These are phyloP conservation scores for Coriolopsis trogii DNA, from an alignment of 1,284 basidiomycete species.

Conservation along the genomic window DNA sequence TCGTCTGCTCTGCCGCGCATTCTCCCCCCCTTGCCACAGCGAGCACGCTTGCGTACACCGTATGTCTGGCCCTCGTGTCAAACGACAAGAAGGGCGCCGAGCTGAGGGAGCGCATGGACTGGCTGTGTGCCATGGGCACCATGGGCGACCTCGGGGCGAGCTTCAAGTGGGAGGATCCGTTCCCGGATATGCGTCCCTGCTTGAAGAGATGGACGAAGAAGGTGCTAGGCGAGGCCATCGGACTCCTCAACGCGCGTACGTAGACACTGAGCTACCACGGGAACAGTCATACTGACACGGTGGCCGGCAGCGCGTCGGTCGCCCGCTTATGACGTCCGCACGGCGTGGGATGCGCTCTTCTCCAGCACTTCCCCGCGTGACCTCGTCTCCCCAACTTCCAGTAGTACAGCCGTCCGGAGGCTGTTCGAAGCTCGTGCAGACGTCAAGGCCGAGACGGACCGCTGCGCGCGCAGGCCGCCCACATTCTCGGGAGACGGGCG, in stretches of 20 bases:
- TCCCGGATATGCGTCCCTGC: constrained; percentile 32
- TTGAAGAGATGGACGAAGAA: constrained; percentile 35
- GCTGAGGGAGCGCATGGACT: constrained; percentile 24
- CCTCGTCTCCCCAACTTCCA: constrained; percentile 6
- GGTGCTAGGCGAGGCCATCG: constrained; percentile 31
- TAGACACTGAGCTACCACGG: background rate
- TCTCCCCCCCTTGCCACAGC: constrained; percentile 34
- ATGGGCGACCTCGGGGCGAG: constrained; percentile 36
- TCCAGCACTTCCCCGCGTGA: constrained; percentile 19
- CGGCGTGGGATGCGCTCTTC: constrained; percentile 31
- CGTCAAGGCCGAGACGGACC: constrained; percentile 31
- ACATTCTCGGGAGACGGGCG: constrained; percentile 36
- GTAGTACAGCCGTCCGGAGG: constrained; percentile 17
- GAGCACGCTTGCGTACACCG: constrained; percentile 32
- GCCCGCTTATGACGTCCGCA: constrained; percentile 26
- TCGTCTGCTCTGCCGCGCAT: constrained; percentile 31
- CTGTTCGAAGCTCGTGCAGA: constrained; percentile 30
- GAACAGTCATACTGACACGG: background rate
- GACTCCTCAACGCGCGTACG: constrained; percentile 38
- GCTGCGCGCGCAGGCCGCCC: constrained; percentile 31
- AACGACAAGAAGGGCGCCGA: background rate
- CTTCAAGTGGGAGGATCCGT: constrained; percentile 32
- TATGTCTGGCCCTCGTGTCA: constrained; percentile 29
- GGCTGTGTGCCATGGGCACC: constrained; percentile 36
- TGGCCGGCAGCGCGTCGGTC: constrained; percentile 25